phyloP scores from a whole-genome alignment of 176 grass and related monocot genomes.

The Hsuehochloa calcarea region DNA sequence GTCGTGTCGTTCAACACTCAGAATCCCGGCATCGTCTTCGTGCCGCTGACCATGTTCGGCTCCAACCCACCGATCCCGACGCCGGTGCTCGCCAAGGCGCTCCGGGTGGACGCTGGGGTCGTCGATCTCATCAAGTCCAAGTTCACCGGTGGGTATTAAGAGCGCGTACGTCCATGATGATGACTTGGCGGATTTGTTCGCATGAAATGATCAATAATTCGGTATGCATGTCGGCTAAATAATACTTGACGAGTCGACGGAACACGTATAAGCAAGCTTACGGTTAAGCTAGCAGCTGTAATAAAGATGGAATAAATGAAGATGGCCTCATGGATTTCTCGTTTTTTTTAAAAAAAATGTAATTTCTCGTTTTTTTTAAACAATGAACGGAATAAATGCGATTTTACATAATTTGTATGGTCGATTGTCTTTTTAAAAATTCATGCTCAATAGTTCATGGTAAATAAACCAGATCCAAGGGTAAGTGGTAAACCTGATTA shows the following conservation, averaged over 20 bases:
- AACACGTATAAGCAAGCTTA: not conserved
- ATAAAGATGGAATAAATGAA: not conserved
- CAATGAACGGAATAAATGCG: not conserved
- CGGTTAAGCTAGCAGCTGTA: not conserved
- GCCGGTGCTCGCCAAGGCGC: conserved; percentile 47
- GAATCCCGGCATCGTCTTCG: conserved; percentile 46
- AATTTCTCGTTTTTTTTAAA: no score
- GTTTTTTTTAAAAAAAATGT: no score
- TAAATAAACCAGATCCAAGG: no score
- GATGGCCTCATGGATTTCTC: not conserved
- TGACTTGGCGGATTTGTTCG: not conserved
- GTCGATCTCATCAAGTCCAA: conserved; percentile 59
- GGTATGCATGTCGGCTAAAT: not conserved
- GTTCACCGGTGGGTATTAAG: conserved; percentile 25
- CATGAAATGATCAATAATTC: not conserved
- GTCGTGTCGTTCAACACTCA: conserved; percentile 65
- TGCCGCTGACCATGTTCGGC: conserved; percentile 43
- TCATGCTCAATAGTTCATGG: no score
- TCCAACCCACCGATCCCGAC: conserved; percentile 53
- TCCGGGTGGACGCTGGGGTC: conserved; percentile 43
- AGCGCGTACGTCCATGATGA: not conserved
- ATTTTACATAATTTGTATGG: no score
- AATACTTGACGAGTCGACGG: not conserved
- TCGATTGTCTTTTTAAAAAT: no score
- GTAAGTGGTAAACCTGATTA: no score